Percentiles rank a stretch among this genome's conserved stretches.
These are phyloP conservation scores for Podospora comata DNA, from an alignment of 495 filamentous ascomycete genomes.

Conservation along the genomic window DNA sequence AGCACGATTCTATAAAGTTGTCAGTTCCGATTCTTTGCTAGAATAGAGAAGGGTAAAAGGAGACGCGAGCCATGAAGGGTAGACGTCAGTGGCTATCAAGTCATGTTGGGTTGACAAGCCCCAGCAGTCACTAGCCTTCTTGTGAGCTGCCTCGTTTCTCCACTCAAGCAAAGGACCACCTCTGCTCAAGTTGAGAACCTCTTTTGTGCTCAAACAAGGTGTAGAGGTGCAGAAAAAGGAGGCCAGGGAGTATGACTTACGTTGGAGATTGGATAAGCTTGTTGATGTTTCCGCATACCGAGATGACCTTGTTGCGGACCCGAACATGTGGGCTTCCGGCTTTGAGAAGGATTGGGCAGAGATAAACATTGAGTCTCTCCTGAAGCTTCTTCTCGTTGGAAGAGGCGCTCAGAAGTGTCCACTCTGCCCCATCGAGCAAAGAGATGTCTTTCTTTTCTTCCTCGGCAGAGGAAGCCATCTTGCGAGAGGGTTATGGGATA, in stretches of 20 bases:
- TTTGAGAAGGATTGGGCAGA: constrained; percentile 81
- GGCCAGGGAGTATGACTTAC: constrained; percentile 26
- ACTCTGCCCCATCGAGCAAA: constrained; percentile 85
- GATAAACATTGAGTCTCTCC: constrained; percentile 68
- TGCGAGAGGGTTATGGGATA: background rate
- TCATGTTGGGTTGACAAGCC: background rate
- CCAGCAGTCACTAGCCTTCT: background rate
- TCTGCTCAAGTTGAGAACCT: too few relatives aligned
- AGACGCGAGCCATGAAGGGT: background rate
- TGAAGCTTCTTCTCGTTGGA: constrained; percentile 81
- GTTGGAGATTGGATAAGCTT: constrained; percentile 43
- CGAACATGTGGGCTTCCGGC: constrained; percentile 72
- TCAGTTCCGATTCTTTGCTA: constrained; percentile 10
- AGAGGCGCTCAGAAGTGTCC: constrained; percentile 75
- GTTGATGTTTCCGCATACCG: constrained; percentile 63
- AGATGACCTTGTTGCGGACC: constrained; percentile 79
- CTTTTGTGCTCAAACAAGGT: too few relatives aligned
- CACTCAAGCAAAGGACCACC: background rate
- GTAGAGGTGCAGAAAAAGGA: background rate
- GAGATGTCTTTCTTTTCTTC: constrained; percentile 72
- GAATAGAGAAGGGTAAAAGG: background rate
- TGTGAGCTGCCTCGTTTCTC: background rate
- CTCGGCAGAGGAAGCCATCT: constrained; percentile 22
- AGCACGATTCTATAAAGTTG: constrained; percentile 59
- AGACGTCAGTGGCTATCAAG: background rate